Evolutionary conservation across 1,139 yeast species (phyloP), one percentile per base, ranked within the genome.

Genomic region (Kazachstania sp.): DNA sequence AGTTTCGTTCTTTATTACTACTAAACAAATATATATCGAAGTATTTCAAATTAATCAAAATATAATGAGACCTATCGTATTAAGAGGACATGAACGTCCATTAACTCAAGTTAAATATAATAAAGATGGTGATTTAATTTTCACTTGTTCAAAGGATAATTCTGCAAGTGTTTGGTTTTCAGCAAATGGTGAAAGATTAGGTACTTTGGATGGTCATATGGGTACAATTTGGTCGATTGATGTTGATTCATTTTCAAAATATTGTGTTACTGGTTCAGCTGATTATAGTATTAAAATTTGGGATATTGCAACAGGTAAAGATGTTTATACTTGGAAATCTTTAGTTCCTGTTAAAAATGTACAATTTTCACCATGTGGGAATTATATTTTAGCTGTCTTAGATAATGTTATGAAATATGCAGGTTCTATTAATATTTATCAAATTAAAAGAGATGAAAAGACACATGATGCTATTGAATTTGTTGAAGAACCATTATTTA

Each of bases 161-260:
- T 74, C 74, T 43, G 94, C 92, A n/a, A 82, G 88, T 48, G 84
- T 90, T 53, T 94, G 97, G 97, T 92, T 78, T 69, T 79, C 97
- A 28, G 83, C 86, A 55, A 92, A 90, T 66, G 99, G 99, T 59
- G 98, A 94, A 71, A 81, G 98, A 69, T 71, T 94, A 52, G 99
- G 98, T 45, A 92, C 99, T 50, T 79, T 87, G 57, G 81, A 78
- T 52, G 88, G 88, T 16, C 98, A 92, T 67, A 77, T 77, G 54
- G 98, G 98, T 81, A 86, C 97, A 52, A 83, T 92, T 62, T 88
- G 95, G 95, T 83, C 96, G 37, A 83, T 92, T 54, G 97, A 92
- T 64, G 84, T 88, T 46, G 95, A 86, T 66, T 72, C 76, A 43
- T 74, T 75, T 63, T 70, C 94, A 23, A 73, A 75, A 39, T 77